Evolutionary conservation across 2,329 filamentous ascomycete genomes (phyloP).

Genomic region (Colletotrichum ledebouriae): DNA sequence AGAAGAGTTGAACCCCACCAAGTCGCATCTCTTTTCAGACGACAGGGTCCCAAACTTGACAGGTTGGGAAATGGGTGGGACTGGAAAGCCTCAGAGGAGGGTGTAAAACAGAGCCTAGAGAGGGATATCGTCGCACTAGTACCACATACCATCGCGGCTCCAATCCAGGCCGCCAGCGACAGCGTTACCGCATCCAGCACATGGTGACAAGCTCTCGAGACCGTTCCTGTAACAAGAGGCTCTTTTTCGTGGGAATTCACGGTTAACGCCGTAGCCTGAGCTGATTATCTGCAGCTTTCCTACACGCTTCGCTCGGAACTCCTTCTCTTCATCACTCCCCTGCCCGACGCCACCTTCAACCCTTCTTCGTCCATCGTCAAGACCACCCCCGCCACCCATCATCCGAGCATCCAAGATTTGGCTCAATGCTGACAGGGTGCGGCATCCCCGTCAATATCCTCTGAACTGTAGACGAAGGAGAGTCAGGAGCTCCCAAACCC

Average conservation of each 20-base stretch:
- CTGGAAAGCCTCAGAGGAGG: background rate
- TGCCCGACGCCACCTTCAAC: background rate
- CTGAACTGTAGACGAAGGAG: background rate
- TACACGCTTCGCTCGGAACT: slow-evolving; percentile 27
- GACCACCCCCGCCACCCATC: slow-evolving; percentile 15
- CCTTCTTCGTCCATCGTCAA: background rate
- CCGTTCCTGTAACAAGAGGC: slow-evolving; percentile 28
- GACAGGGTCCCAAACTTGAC: slow-evolving; percentile 8
- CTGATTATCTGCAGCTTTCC: too few species aligned
- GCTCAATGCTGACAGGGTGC: slow-evolving; percentile 16
- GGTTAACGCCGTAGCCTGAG: background rate
- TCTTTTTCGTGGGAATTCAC: background rate
- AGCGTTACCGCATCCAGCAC: slow-evolving; percentile 24
- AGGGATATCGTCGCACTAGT: background rate
- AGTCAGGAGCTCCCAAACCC: slow-evolving; percentile 4
- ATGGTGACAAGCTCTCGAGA: slow-evolving; percentile 35
- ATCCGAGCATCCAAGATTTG: slow-evolving; percentile 12
- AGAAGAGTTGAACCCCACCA: slow-evolving; percentile 26
- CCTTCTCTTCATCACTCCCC: slow-evolving; percentile 1
- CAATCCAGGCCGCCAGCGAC: slow-evolving; percentile 30
- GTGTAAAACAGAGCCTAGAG: background rate
- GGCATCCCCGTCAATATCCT: background rate
- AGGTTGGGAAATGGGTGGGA: background rate
- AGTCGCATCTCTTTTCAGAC: slow-evolving; percentile 34
- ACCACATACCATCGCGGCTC: slow-evolving; percentile 19